Conservation (phyloP, 139 green algal species). For the Zygnema circumcarinatum region DNA sequence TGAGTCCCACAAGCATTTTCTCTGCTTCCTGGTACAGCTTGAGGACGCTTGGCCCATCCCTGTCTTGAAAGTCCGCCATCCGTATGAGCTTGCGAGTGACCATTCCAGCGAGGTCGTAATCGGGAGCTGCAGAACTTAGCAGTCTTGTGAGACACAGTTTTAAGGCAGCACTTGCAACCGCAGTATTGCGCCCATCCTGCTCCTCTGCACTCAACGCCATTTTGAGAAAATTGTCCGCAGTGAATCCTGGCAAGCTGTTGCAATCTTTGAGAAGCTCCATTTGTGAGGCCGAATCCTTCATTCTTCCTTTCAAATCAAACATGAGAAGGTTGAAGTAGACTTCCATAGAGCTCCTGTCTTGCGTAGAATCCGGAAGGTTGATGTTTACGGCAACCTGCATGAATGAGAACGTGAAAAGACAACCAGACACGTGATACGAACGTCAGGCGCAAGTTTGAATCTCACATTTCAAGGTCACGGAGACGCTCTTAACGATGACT, state of each 20-base stretch:
- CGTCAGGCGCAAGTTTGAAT: too few relatives aligned
- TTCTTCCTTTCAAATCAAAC: constrained; percentile 42
- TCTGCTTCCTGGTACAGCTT: constrained; percentile 33
- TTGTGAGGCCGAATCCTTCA: constrained; percentile 22
- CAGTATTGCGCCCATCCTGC: background rate
- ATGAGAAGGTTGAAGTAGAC: constrained; percentile 36
- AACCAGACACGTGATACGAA: background rate
- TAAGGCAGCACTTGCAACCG: constrained; percentile 24
- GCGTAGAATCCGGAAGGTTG: background rate
- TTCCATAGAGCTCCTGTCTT: constrained; percentile 25
- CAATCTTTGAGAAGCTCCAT: constrained; percentile 33
- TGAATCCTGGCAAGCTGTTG: constrained; percentile 37
- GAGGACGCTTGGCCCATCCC: constrained; percentile 12
- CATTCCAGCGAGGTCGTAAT: constrained; percentile 13
- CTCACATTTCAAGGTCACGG: too few relatives aligned
- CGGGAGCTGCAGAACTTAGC: constrained; percentile 14
- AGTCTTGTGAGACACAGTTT: constrained; percentile 9
- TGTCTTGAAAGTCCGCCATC: constrained; percentile 27
- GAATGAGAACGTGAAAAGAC: background rate
- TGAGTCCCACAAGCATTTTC: constrained; percentile 26
- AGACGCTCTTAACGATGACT: too few relatives aligned
- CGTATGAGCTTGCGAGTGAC: constrained; percentile 32
- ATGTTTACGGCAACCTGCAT: too few relatives aligned
- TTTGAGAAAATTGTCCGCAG: constrained; percentile 41
- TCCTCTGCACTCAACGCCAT: constrained; percentile 4